Percentiles rank a stretch among this genome's conserved stretches.
phyloP scores from a whole-genome alignment of 768 basidiomycete species.

The Hemileccinum rubropunctum region DNA sequence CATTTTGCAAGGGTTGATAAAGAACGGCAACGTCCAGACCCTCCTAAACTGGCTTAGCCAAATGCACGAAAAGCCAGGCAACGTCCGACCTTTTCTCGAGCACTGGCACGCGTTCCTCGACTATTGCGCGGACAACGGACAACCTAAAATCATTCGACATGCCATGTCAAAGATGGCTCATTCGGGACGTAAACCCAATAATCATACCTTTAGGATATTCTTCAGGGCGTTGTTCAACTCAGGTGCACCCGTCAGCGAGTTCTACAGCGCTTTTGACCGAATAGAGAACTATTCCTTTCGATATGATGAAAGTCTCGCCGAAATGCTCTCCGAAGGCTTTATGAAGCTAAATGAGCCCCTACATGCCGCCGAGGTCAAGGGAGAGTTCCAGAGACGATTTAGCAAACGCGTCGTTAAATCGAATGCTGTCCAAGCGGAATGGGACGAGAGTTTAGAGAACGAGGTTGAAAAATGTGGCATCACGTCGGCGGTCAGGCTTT shows the following conservation, averaged over 20 bases:
- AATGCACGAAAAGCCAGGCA: constrained; percentile 51
- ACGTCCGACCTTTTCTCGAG: constrained; percentile 43
- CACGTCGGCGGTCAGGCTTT: constrained; percentile 34
- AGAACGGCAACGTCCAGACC: constrained; percentile 41
- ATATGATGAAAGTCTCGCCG: constrained; percentile 42
- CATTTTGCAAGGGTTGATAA: constrained; percentile 48
- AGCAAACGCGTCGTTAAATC: constrained; percentile 28
- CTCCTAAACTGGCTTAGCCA: constrained; percentile 49
- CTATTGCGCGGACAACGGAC: constrained; percentile 31
- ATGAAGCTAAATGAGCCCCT: constrained; percentile 35
- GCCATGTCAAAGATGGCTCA: constrained; percentile 37
- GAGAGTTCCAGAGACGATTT: constrained; percentile 37
- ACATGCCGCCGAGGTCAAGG: constrained; percentile 38
- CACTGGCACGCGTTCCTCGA: constrained; percentile 58
- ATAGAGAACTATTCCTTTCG: constrained; percentile 45
- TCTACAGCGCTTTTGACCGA: constrained; percentile 43
- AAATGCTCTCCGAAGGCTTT: constrained; percentile 43
- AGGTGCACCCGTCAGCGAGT: constrained; percentile 30
- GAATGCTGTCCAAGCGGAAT: constrained; percentile 25
- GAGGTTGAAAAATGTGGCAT: constrained; percentile 35
- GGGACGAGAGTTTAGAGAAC: constrained; percentile 28
- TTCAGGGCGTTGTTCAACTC: constrained; percentile 42
- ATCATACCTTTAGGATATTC: constrained; percentile 48
- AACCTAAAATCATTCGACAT: constrained; percentile 24
- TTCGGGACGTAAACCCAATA: constrained; percentile 41